Percentiles rank a stretch among this genome's conserved stretches.
Evolutionary conservation across 1,139 yeast species (phyloP).

Genomic region (Kodamaea fungicola): DNA sequence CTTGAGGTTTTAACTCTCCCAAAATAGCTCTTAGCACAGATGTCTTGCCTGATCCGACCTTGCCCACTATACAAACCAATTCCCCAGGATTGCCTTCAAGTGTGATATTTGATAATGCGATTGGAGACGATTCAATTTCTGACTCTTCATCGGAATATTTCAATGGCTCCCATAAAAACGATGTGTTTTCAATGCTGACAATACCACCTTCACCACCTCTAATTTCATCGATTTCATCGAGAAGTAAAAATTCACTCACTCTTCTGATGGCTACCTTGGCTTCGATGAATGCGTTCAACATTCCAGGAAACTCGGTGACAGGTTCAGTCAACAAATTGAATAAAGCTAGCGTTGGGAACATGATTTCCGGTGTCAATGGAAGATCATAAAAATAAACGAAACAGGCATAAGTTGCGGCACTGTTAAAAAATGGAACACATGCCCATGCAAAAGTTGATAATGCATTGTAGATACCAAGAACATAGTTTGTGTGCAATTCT

Average conservation of each 20-base stretch:
- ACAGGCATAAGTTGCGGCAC: slow-evolving; percentile 29
- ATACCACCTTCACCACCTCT: slow-evolving; percentile 15
- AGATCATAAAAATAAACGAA: slow-evolving; percentile 22
- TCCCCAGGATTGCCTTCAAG: slow-evolving; percentile 23
- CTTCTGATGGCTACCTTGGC: slow-evolving; percentile 31
- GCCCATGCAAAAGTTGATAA: slow-evolving; percentile 34
- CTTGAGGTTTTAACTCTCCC: slow-evolving; percentile 19
- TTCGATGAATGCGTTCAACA: slow-evolving; percentile 27
- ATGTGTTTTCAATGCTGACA: slow-evolving; percentile 10
- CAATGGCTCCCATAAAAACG: slow-evolving; percentile 15
- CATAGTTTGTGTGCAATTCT: slow-evolving; percentile 27
- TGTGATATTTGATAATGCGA: slow-evolving; percentile 18
- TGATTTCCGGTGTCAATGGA: slow-evolving; percentile 33
- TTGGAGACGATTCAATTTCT: neutral
- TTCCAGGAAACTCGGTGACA: slow-evolving; percentile 30
- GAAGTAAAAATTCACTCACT: slow-evolving; percentile 27
- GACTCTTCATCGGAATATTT: slow-evolving; percentile 11
- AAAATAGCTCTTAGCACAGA: slow-evolving; percentile 21
- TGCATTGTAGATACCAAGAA: slow-evolving; percentile 32
- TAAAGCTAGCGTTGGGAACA: slow-evolving; percentile 40
- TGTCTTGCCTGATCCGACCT: slow-evolving; percentile 28
- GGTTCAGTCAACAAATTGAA: slow-evolving; percentile 36
- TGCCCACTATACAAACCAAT: slow-evolving; percentile 26
- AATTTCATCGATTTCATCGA: slow-evolving; percentile 29
- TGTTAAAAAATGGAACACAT: slow-evolving; percentile 34